A percentile compares a stretch with the other conserved stretches of the same genome.
phyloP scores from a whole-genome alignment of 192 early-diverging fungal species.

The Mortierella claussenii region DNA sequence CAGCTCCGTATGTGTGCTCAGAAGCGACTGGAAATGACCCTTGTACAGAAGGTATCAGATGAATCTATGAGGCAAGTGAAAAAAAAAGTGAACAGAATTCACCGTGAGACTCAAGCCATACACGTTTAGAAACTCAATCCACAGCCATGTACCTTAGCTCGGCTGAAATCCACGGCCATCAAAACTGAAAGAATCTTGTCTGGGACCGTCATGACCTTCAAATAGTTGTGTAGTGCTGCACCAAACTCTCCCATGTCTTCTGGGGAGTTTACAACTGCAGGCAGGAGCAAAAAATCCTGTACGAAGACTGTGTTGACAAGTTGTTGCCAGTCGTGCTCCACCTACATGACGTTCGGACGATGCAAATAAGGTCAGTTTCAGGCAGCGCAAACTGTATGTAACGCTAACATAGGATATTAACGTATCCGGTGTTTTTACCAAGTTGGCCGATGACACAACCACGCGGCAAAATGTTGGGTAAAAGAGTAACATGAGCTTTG shows the following conservation, averaged over 20 bases:
- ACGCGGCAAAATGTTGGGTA: constrained; percentile 64
- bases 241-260: constrained; percentile 56
- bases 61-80: constrained; percentile 27
- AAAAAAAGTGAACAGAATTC: neutral
- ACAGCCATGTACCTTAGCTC: constrained; percentile 65
- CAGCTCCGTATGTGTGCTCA: constrained; percentile 60
- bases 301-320: constrained; percentile 73
- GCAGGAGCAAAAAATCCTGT: constrained; percentile 64
- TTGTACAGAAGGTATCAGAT: constrained; percentile 66
- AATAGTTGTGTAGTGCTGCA: constrained; percentile 48
- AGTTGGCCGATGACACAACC: constrained; percentile 69
- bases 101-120: too few species aligned
- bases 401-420: neutral
- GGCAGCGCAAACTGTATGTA: neutral
- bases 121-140: too few species aligned
- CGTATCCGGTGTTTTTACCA: constrained; percentile 56
- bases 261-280: neutral
- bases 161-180: constrained; percentile 55
- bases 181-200: constrained; percentile 55
- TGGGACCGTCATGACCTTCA: constrained; percentile 64
- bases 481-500: constrained; percentile 74
- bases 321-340: constrained; percentile 63
- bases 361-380: neutral
- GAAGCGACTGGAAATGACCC: constrained; percentile 45
- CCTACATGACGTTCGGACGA: constrained; percentile 23